Percentiles rank a stretch among this genome's conserved stretches.
Evolutionary conservation across 257 asterid genomes (phyloP).

Genomic region (Solanum dulcamara): DNA sequence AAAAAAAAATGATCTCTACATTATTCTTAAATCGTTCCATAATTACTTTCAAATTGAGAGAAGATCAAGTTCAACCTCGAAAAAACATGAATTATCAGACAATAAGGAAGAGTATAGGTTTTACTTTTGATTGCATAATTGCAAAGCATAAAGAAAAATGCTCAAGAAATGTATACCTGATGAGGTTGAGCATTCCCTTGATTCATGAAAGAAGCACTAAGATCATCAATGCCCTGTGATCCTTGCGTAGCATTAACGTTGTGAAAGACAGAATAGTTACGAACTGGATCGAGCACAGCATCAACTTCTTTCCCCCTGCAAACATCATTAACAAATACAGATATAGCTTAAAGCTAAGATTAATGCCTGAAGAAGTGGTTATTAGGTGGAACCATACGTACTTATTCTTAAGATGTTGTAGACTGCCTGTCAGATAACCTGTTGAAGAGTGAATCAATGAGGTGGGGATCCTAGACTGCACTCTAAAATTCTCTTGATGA

Average conservation of each 20-base stretch:
- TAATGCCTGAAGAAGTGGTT: neutral
- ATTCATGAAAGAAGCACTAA: neutral
- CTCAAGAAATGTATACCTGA: neutral
- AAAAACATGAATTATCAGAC: neutral
- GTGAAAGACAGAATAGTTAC: neutral
- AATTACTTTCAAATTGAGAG: neutral
- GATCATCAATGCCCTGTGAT: neutral
- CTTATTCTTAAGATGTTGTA: neutral
- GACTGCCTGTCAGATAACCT: neutral
- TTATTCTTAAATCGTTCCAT: neutral
- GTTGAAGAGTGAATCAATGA: neutral
- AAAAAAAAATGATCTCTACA: neutral
- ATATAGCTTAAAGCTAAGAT: neutral
- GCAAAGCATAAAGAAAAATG: neutral
- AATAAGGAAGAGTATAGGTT: neutral
- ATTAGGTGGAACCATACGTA: neutral
- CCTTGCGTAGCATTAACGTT: neutral
- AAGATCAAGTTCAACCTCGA: neutral
- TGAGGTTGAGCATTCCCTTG: neutral
- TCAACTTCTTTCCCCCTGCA: neutral
- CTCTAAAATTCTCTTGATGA: neutral
- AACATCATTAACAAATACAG: neutral
- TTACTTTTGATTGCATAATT: neutral
- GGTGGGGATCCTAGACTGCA: neutral
- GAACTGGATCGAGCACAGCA: neutral